These are phyloP conservation scores for Helicosporidium sp. DNA, from an alignment of 139 green algal genomes.

Conservation along the genomic window DNA sequence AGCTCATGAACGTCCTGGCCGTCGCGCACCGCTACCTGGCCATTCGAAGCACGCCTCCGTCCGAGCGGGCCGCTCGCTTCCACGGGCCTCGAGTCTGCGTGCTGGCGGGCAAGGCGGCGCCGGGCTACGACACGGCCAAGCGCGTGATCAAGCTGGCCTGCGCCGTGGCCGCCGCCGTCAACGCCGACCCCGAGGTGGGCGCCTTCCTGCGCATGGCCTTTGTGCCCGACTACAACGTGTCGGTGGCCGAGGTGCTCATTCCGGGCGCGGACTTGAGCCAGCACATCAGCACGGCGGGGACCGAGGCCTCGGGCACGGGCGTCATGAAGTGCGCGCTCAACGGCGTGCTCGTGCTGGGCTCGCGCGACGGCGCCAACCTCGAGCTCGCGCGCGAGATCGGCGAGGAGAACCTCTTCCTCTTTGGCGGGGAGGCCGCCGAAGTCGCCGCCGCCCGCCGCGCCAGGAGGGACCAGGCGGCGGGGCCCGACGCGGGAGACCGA, in stretches of 20 bases:
- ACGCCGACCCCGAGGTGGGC: slow-evolving; percentile 72
- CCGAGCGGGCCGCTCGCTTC: too few relatives aligned
- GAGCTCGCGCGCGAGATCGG: slow-evolving; percentile 70
- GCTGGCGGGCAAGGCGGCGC: slow-evolving; percentile 90
- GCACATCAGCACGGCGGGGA: slow-evolving; percentile 94
- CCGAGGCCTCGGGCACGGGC: slow-evolving; percentile 81
- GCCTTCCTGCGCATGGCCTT: slow-evolving; percentile 86
- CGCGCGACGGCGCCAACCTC: slow-evolving; percentile 94
- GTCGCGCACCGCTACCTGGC: slow-evolving; percentile 75
- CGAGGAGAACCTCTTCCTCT: slow-evolving; percentile 73
- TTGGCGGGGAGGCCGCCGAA: slow-evolving; percentile 46
- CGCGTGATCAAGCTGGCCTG: slow-evolving; percentile 90
- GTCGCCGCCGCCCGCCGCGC: slow-evolving; percentile 12
- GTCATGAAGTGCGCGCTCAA: slow-evolving; percentile 99
- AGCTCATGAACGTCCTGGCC: slow-evolving; percentile 79
- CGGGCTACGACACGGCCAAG: slow-evolving; percentile 96
- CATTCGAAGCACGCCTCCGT: slow-evolving; percentile 71
- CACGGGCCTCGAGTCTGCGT: slow-evolving; percentile 62
- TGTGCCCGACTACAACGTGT: slow-evolving; percentile 97
- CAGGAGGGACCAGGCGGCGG: too few relatives aligned
- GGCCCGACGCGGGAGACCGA: too few relatives aligned
- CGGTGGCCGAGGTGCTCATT: slow-evolving; percentile 78
- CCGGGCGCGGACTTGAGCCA: slow-evolving; percentile 69
- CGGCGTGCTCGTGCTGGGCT: slow-evolving; percentile 79
- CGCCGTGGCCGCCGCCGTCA: slow-evolving; percentile 64